Evolutionary conservation across 257 asterid genomes (phyloP).

Genomic region (Lycium barbarum): DNA sequence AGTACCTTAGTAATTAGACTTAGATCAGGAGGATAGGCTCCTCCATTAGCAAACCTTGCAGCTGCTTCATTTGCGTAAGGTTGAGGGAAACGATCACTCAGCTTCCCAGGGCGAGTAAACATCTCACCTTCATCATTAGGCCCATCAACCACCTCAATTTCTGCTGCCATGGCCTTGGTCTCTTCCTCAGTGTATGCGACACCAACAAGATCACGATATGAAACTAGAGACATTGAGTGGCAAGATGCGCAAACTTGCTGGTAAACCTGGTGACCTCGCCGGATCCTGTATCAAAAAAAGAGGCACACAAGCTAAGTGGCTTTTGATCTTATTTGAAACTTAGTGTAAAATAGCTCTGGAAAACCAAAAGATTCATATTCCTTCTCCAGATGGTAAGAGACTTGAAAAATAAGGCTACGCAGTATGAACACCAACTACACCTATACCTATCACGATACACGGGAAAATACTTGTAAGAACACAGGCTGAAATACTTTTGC

Average conservation of each 20-base stretch:
- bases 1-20: slow-evolving; percentile 80
- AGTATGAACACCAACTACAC: not conserved
- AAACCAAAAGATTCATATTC: not conserved
- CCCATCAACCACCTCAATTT: slow-evolving; percentile 82
- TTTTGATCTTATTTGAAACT: not conserved
- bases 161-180: slow-evolving; percentile 87
- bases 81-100: slow-evolving; percentile 78
- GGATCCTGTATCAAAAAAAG: slow-evolving; percentile 53
- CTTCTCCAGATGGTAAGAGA: not conserved
- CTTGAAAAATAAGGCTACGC: not conserved
- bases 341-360: not conserved
- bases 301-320: slow-evolving; percentile 15
- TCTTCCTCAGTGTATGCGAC: slow-evolving; percentile 90
- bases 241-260: slow-evolving; percentile 85
- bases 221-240: slow-evolving; percentile 81
- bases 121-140: slow-evolving; percentile 89
- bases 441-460: not conserved
- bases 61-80: slow-evolving; percentile 83
- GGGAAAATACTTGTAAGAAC: slow-evolving; percentile 1
- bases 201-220: slow-evolving; percentile 82
- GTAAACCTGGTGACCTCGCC: slow-evolving; percentile 80
- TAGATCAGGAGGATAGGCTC: slow-evolving; percentile 86
- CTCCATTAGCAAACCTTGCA: slow-evolving; percentile 88
- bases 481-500: not conserved
- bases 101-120: slow-evolving; percentile 80